A percentile compares a stretch with the other conserved stretches of the same genome.
Evolutionary conservation across 2,329 filamentous ascomycete genomes (phyloP).

Genomic region (Sarocladium kiliense): DNA sequence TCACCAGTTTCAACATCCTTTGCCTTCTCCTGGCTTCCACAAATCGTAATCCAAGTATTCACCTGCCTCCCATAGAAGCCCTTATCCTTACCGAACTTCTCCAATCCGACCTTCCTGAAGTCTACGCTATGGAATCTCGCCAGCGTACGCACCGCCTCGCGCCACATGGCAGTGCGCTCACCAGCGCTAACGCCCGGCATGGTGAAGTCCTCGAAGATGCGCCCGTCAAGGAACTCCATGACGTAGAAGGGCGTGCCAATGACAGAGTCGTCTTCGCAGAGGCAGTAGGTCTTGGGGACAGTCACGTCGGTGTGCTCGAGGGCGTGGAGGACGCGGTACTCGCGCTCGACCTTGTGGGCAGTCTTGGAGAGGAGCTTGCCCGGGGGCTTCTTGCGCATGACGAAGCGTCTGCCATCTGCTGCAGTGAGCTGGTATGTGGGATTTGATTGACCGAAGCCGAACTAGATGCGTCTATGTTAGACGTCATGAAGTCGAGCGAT

Average conservation of each 20-base stretch:
- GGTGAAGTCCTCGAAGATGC: slow-evolving; percentile 85
- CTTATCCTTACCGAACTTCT: slow-evolving; percentile 63
- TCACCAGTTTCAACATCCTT: slow-evolving; percentile 71
- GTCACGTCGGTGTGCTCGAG: slow-evolving; percentile 75
- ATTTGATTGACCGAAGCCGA: slow-evolving; percentile 95
- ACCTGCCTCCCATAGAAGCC: slow-evolving; percentile 88
- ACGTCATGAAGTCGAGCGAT: slow-evolving; percentile 5
- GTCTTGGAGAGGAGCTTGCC: slow-evolving; percentile 88
- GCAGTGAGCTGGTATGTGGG: slow-evolving; percentile 90
- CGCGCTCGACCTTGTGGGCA: slow-evolving; percentile 93
- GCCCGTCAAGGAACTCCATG: slow-evolving; percentile 91
- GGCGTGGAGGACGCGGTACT: slow-evolving; percentile 86
- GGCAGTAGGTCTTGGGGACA: slow-evolving; percentile 74
- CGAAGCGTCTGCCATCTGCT: slow-evolving; percentile 64
- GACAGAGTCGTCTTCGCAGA: slow-evolving; percentile 77
- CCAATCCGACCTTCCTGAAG: slow-evolving; percentile 61
- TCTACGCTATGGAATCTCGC: slow-evolving; percentile 78
- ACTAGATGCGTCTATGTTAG: too few relatives aligned
- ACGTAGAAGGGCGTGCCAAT: slow-evolving; percentile 94
- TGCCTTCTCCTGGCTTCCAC: slow-evolving; percentile 68
- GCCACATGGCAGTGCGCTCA: slow-evolving; percentile 79
- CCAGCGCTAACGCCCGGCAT: slow-evolving; percentile 66
- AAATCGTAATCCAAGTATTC: slow-evolving; percentile 75
- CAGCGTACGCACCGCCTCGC: slow-evolving; percentile 74
- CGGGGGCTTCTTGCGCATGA: slow-evolving; percentile 97